Percentiles rank a stretch among this genome's conserved stretches.
Conservation (phyloP, 2,329 filamentous ascomycete species). For the Diaporthe sp. region DNA sequence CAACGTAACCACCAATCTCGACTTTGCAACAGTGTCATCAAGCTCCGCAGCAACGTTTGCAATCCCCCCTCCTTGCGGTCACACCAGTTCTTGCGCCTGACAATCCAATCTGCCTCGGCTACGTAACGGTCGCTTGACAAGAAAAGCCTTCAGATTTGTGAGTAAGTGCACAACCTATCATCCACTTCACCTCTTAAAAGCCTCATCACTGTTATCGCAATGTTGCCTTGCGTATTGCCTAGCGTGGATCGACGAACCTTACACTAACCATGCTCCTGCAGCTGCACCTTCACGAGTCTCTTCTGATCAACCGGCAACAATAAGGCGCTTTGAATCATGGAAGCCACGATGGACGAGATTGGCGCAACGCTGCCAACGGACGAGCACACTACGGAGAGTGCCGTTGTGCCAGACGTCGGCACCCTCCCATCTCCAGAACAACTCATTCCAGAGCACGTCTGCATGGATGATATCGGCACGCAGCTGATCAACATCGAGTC, state of each 20-base stretch:
- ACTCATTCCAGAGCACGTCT: neutral
- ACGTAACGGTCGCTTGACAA: neutral
- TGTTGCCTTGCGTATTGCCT: neutral
- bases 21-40: no score
- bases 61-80: neutral
- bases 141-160: neutral
- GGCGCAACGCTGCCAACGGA: no score
- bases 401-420: no score
- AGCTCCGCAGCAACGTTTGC: neutral
- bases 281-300: no score
- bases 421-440: no score
- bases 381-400: neutral
- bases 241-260: no score
- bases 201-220: no score
- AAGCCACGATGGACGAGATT: neutral
- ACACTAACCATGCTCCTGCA: neutral
- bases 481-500: neutral
- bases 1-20: neutral
- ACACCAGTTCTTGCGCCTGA: neutral
- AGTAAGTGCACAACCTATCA: neutral
- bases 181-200: no score
- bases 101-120: neutral
- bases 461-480: neutral
- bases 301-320: accelerated
- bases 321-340: neutral